These are phyloP conservation scores for Rhizopogon vesiculosus DNA, from an alignment of 768 basidiomycete genomes.

Conservation along the genomic window DNA sequence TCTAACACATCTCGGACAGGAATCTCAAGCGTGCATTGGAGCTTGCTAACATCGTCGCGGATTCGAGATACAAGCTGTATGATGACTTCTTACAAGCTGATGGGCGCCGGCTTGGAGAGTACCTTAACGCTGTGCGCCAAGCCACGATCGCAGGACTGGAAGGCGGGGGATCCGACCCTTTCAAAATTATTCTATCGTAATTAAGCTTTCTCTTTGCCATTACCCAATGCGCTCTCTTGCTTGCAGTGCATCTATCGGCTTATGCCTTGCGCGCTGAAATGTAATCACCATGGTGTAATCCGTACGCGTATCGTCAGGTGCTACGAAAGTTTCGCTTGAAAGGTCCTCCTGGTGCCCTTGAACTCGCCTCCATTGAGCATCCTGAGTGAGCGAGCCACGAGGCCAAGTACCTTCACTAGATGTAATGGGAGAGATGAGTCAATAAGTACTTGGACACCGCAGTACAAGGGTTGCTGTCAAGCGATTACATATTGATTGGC, in stretches of 20 bases:
- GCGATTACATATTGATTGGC: constrained; percentile 42
- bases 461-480: constrained; percentile 41
- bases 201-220: background rate
- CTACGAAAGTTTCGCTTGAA: constrained; percentile 65
- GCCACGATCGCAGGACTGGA: constrained; percentile 72
- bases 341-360: constrained; percentile 47
- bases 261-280: too few species aligned
- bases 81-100: constrained; percentile 70
- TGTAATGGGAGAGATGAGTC: too few species aligned
- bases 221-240: background rate
- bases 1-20: constrained; percentile 31
- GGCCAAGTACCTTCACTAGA: constrained; percentile 56
- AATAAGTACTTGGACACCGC: too few species aligned
- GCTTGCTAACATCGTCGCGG: constrained; percentile 82
- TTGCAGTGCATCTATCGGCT: too few species aligned
- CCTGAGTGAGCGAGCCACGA: constrained; percentile 59
- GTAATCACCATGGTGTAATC: background rate
- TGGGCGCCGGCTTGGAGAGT: constrained; percentile 62
- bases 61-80: constrained; percentile 81
- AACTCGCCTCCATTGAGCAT: constrained; percentile 53
- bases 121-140: constrained; percentile 67
- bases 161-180: constrained; percentile 73
- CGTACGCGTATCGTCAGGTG: constrained; percentile 35
- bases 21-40: constrained; percentile 73
- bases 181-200: constrained; percentile 38